phyloP scores from a whole-genome alignment of 2,329 filamentous ascomycete species.

The Apiospora rasikravindrae region DNA sequence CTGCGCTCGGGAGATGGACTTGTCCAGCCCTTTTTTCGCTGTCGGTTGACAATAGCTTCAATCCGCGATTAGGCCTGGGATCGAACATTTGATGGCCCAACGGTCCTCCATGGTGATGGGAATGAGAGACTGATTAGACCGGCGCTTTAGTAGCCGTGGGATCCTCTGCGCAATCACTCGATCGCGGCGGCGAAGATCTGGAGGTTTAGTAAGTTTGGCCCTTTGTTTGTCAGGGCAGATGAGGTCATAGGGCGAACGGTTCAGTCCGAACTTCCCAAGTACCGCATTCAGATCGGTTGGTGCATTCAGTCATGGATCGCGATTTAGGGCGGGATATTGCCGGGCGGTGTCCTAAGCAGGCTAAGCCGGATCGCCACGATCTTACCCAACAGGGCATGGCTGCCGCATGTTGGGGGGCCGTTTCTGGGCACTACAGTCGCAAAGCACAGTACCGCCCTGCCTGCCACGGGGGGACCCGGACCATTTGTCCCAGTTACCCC shows the following conservation, averaged over 20 bases:
- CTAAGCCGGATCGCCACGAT: conserved; percentile 21
- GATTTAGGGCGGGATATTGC: conserved; percentile 8
- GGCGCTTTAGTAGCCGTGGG: background rate
- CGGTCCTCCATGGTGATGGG: background rate
- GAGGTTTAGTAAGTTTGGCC: background rate
- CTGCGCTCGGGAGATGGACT: background rate
- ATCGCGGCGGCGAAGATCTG: background rate
- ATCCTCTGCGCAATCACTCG: background rate
- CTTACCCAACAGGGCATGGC: background rate
- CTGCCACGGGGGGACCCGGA: no score
- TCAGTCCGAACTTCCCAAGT: no score
- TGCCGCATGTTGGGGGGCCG: background rate
- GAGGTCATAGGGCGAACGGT: background rate
- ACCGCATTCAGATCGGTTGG: background rate
- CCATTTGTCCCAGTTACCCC: background rate
- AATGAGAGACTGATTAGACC: background rate
- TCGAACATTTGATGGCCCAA: background rate
- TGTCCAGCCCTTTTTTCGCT: background rate
- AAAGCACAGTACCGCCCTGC: background rate
- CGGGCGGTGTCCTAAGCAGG: conserved; percentile 19
- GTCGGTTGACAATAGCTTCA: background rate
- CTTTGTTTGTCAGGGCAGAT: background rate
- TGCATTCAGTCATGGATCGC: conserved; percentile 11
- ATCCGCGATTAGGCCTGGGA: background rate
- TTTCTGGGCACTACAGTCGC: background rate